Evolutionary conservation across 1,284 basidiomycete species (phyloP).

Genomic region (Ustilago tritici): DNA sequence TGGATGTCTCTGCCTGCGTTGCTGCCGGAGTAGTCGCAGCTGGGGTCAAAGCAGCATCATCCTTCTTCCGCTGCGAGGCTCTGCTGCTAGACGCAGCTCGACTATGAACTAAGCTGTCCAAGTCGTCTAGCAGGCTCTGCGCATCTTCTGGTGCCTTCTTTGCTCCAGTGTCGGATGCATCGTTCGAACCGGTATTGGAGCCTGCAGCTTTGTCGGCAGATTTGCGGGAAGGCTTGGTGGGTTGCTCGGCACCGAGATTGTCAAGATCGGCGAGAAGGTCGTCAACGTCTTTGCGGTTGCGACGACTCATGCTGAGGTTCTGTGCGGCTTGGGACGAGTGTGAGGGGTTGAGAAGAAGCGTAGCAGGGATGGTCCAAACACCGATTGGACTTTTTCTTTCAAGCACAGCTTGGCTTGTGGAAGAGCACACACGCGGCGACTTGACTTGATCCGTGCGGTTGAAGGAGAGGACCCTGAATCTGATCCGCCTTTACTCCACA

Average conservation of each 20-base stretch:
- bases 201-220: conserved; percentile 25
- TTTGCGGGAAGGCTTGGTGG: conserved; percentile 27
- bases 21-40: conserved; percentile 3
- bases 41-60: conserved; percentile 11
- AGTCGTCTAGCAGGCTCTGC: conserved; percentile 67
- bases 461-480: conserved; percentile 10
- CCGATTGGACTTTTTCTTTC: neutral
- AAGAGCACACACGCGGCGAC: conserved; percentile 1
- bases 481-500: conserved; percentile 9
- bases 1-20: conserved; percentile 2
- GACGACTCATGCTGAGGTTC: conserved; percentile 40
- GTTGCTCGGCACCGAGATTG: conserved; percentile 53
- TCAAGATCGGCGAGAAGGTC: conserved; percentile 67
- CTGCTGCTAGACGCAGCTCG: conserved; percentile 43
- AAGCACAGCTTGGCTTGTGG: neutral
- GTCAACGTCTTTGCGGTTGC: conserved; percentile 63
- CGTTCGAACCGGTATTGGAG: conserved; percentile 14
- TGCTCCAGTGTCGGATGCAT: conserved; percentile 4
- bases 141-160: conserved; percentile 58
- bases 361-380: conserved; percentile 25
- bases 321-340: neutral
- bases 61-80: conserved; percentile 40
- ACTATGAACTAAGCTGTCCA: conserved; percentile 67
- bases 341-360: too few relatives aligned
- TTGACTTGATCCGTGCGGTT: conserved; percentile 3